A percentile compares a stretch with the other conserved stretches of the same genome.
Conservation (phyloP, 768 basidiomycete species). For the Amyloporia xantha region DNA sequence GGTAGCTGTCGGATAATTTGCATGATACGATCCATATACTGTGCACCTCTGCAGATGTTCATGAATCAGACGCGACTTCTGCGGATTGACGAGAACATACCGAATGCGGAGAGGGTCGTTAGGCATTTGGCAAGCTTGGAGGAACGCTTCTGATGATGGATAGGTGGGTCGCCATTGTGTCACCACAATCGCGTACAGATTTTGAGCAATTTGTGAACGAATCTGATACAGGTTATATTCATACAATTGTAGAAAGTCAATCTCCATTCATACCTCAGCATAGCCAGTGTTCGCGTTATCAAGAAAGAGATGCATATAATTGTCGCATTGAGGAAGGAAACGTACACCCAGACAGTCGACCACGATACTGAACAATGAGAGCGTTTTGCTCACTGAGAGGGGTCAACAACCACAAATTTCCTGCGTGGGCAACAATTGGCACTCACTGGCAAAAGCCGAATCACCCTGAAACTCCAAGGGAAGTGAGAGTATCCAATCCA, state of each 20-base stretch:
- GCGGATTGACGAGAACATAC: constrained; percentile 27
- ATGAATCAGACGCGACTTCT: constrained; percentile 2
- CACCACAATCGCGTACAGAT: constrained; percentile 49
- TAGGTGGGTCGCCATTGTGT: constrained; percentile 68
- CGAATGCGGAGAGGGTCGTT: constrained; percentile 58
- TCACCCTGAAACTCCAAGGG: constrained; percentile 79
- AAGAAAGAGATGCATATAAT: constrained; percentile 65
- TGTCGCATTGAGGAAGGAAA: constrained; percentile 60
- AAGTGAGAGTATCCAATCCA: constrained; percentile 71
- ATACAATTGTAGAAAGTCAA: too few species aligned
- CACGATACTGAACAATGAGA: constrained; percentile 59
- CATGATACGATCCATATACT: constrained; percentile 50
- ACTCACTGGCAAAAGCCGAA: constrained; percentile 81
- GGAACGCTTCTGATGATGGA: constrained; percentile 44
- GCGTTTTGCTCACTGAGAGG: constrained; percentile 63
- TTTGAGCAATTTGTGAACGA: constrained; percentile 60
- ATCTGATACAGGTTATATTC: too few species aligned
- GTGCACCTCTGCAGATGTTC: constrained; percentile 40
- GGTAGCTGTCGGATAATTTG: constrained; percentile 55
- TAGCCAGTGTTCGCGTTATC: constrained; percentile 76
- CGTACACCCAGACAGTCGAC: constrained; percentile 60
- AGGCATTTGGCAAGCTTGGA: constrained; percentile 44
- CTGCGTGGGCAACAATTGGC: not conserved
- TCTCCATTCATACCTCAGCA: constrained; percentile 78
- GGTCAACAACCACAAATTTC: not conserved